A percentile compares a stretch with the other conserved stretches of the same genome.
Conservation (phyloP, 208 protist genomes). For the Naegleria gruberi region DNA sequence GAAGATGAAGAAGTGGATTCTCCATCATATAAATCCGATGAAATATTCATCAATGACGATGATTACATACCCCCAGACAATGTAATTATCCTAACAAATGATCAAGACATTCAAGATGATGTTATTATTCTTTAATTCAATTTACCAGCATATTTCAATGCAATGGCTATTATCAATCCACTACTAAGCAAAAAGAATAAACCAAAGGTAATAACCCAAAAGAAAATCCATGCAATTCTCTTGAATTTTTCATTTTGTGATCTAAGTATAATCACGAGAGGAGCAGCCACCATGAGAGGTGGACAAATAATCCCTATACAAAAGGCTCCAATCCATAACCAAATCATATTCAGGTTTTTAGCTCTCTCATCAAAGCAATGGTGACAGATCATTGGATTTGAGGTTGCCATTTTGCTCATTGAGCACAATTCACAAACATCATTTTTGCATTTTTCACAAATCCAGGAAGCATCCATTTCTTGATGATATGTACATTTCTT, state of each 20-base stretch:
- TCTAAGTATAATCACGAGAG: background rate
- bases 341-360: background rate
- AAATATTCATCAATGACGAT: background rate
- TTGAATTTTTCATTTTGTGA: background rate
- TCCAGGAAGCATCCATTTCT: too few relatives aligned
- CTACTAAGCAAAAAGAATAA: background rate
- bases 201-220: background rate
- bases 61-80: background rate
- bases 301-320: background rate
- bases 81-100: background rate
- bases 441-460: too few relatives aligned
- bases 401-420: too few relatives aligned
- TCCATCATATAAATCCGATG: background rate
- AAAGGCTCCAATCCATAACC: background rate
- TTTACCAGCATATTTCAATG: background rate
- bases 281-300: background rate
- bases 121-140: background rate
- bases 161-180: background rate
- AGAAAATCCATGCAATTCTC: background rate
- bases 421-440: too few relatives aligned
- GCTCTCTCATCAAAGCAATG: background rate
- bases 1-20: background rate
- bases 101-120: background rate
- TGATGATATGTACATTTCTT: too few relatives aligned
- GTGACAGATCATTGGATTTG: background rate